Conservation (phyloP, 2,329 filamentous ascomycete species). For the Penicillium italicum region DNA sequence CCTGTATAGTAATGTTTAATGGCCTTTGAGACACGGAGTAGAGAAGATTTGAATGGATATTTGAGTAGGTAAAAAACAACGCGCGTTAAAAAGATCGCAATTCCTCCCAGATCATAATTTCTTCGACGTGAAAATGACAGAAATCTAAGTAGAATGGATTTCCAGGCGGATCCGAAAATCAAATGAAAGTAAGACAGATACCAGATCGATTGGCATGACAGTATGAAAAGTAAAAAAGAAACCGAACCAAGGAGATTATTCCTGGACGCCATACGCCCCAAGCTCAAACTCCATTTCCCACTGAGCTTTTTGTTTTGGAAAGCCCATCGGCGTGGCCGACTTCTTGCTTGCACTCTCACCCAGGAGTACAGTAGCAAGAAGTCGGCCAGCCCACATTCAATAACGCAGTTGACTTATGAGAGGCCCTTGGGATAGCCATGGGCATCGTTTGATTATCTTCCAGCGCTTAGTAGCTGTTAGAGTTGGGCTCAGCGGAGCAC, state of each 20-base stretch:
- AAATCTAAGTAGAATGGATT: constrained; percentile 5
- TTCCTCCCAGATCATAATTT: constrained; percentile 6
- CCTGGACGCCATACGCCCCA: background rate
- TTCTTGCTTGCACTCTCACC: background rate
- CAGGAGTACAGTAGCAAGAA: background rate
- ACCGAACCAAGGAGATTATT: background rate
- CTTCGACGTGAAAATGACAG: constrained; percentile 2
- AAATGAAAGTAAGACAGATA: background rate
- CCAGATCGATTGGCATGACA: background rate
- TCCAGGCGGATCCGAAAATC: background rate
- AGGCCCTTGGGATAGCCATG: background rate
- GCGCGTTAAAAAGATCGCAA: constrained; percentile 4
- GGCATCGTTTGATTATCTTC: background rate
- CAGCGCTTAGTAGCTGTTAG: background rate
- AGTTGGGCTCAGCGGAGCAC: constrained; percentile 1
- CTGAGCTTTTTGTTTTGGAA: constrained; percentile 5
- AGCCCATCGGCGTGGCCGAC: constrained; percentile 11
- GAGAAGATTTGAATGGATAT: background rate
- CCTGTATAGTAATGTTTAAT: background rate
- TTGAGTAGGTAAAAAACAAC: background rate
- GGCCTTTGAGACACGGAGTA: background rate
- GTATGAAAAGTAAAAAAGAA: background rate
- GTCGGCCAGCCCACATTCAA: constrained; percentile 5
- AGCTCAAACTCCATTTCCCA: constrained; percentile 1
- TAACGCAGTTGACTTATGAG: background rate